Evolutionary conservation across 2,329 filamentous ascomycete genomes (phyloP), one percentile per base, ranked within the genome.

Genomic region (Beauveria rudraprayagi): DNA sequence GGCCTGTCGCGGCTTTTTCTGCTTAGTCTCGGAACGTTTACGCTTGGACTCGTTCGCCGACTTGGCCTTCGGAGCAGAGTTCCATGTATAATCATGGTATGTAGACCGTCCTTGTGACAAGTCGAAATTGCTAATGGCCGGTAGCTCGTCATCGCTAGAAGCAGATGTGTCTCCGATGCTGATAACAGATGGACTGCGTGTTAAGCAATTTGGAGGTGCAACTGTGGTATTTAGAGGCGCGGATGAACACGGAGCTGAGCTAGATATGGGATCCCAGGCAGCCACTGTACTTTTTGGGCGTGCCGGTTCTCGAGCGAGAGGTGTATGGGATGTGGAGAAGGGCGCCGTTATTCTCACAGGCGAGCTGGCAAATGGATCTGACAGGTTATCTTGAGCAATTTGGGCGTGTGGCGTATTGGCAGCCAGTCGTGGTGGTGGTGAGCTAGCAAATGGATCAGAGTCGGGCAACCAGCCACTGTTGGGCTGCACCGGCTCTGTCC

Each of bases 211-310:
- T 71, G 40, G 72, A 70, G 30, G 73, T 71, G 4, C 69, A 68
- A 5, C 65, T 61, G 4, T 62, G 58, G 6, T 68, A 61, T 8
- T 67, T 60, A 52, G 56, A 1, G 40, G 60, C 17, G 61, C 62
- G 2, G 66, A 60, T 10, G 65, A 62, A 3, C 63, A 66, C 1
- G 80, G 80, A 4, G 79, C 79, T 1, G 79, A 82, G 66, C 80
- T 83, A 0, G 80, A 83, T 56, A 82, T 82, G 0, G 78, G 79
- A 65, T 81, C 79, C 78, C 78, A 81, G 0, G 70, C 69, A 3
- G 67, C 60, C 3, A 26, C 54, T 7, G 41, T 48, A 7, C 28
- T 11, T 55, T 50, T 48, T 24, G 19, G 44, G 3, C 19, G 44
- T 28, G 56, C 4, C 10, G 22, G 46, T 24, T 51, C 56, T 28